phyloP scores from a whole-genome alignment of 2,329 filamentous ascomycete species.

The Aspergillus thermomutatus region DNA sequence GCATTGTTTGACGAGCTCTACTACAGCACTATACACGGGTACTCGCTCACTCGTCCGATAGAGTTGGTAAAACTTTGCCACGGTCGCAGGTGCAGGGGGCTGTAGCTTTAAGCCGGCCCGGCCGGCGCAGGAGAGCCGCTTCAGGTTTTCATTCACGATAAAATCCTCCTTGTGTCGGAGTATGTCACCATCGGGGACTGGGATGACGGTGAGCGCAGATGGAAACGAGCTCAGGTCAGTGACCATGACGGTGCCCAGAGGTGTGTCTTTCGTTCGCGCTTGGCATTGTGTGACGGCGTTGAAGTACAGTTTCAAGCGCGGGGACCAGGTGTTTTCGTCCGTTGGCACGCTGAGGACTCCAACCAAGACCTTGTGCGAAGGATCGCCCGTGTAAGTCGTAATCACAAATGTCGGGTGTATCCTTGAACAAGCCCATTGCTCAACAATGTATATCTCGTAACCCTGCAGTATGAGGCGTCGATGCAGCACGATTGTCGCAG shows the following conservation, averaged over 20 bases:
- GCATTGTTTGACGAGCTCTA: conserved; percentile 86
- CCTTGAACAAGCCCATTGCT: conserved; percentile 96
- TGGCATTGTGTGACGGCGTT: conserved; percentile 80
- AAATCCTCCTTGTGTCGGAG: conserved; percentile 77
- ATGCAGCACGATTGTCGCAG: conserved; percentile 69
- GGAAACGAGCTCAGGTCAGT: conserved; percentile 92
- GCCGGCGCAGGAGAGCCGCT: conserved; percentile 87
- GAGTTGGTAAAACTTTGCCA: conserved; percentile 86
- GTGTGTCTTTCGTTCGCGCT: conserved; percentile 77
- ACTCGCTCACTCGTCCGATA: conserved; percentile 85
- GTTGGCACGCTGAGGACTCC: conserved; percentile 78
- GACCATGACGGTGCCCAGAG: conserved; percentile 81
- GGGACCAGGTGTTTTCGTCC: conserved; percentile 77
- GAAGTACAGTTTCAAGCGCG: conserved; percentile 77
- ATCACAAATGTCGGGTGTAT: conserved; percentile 88
- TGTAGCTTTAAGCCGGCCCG: conserved; percentile 79
- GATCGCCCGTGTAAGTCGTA: conserved; percentile 86
- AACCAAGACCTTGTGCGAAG: conserved; percentile 71
- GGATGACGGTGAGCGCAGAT: conserved; percentile 86
- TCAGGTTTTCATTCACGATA: conserved; percentile 91
- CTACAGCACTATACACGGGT: conserved; percentile 70
- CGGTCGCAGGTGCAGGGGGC: conserved; percentile 73
- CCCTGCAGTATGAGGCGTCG: conserved; percentile 68
- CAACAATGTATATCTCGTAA: conserved; percentile 91
- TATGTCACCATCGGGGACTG: conserved; percentile 82